phyloP scores from a whole-genome alignment of 169 alveolate genomes.

The Cryptosporidium xiaoi region DNA sequence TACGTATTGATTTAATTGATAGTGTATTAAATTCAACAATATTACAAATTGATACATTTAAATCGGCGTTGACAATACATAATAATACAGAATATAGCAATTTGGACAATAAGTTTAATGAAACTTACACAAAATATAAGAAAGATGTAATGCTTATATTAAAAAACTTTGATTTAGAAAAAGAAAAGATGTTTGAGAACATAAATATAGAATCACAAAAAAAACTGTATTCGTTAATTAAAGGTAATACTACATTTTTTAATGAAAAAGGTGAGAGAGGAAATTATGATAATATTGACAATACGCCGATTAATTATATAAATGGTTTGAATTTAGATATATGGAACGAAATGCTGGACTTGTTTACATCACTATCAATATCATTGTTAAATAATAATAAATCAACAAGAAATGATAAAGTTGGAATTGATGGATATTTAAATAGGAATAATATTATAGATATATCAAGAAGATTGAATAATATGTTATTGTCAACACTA shows the following conservation, averaged over 20 bases:
- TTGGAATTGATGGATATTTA: not conserved
- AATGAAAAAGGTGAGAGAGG: not conserved
- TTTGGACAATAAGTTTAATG: constrained; percentile 19
- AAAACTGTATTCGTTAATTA: not conserved
- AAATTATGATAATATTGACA: not conserved
- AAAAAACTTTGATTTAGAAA: not conserved
- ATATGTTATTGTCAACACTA: not conserved
- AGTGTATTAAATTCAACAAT: too few relatives aligned
- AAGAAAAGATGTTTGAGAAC: constrained; percentile 5
- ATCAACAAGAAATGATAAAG: not conserved
- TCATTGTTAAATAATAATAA: constrained; percentile 28
- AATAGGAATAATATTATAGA: not conserved
- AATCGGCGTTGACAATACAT: not conserved
- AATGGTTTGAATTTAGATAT: constrained; percentile 4
- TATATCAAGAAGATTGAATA: not conserved
- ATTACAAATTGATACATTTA: constrained; percentile 1
- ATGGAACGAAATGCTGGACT: constrained; percentile 45
- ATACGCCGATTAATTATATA: constrained; percentile 25
- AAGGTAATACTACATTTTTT: not conserved
- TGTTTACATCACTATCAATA: constrained; percentile 9
- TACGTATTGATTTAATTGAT: too few relatives aligned
- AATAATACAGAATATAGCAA: constrained; percentile 11
- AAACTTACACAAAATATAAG: constrained; percentile 21
- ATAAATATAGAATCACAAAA: constrained; percentile 8
- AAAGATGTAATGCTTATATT: not conserved